Evolutionary conservation across 192 early-diverging fungal genomes (phyloP).

Genomic region (Oehlia diaphana): DNA sequence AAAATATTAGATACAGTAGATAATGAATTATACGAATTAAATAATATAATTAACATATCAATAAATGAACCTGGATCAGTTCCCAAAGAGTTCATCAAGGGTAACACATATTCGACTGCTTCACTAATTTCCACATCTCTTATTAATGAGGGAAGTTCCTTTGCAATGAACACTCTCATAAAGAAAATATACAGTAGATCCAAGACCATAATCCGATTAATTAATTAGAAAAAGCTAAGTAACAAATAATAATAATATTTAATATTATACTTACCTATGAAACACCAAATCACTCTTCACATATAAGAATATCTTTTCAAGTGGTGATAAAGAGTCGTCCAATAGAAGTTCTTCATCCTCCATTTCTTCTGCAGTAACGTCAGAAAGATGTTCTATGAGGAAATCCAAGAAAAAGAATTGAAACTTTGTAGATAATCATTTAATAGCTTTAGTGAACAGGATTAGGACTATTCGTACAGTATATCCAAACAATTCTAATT

Average conservation of each 20-base stretch:
- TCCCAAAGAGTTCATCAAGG: constrained; percentile 37
- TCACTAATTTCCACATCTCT: constrained; percentile 38
- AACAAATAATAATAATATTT: not conserved
- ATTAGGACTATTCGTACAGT: no score
- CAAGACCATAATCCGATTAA: not conserved
- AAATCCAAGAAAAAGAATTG: constrained; percentile 21
- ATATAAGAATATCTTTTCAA: constrained; percentile 40
- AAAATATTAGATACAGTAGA: not conserved
- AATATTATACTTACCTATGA: constrained; percentile 35
- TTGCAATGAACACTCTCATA: constrained; percentile 44
- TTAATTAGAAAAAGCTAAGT: not conserved
- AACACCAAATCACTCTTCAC: constrained; percentile 37
- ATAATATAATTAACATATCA: not conserved
- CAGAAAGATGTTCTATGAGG: constrained; percentile 10
- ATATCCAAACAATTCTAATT: no score
- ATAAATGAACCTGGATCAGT: constrained; percentile 35
- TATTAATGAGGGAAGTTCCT: constrained; percentile 40
- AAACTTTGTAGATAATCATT: not conserved
- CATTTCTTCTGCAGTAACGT: constrained; percentile 27
- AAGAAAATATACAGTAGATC: constrained; percentile 18
- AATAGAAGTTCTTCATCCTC: constrained; percentile 36
- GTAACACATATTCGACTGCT: constrained; percentile 41
- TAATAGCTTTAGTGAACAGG: not conserved
- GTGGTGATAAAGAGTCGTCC: constrained; percentile 37
- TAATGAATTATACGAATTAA: not conserved